Percentiles rank a stretch among this genome's conserved stretches.
phyloP scores from a whole-genome alignment of 2,329 filamentous ascomycete genomes.

The Microdochium nivale region DNA sequence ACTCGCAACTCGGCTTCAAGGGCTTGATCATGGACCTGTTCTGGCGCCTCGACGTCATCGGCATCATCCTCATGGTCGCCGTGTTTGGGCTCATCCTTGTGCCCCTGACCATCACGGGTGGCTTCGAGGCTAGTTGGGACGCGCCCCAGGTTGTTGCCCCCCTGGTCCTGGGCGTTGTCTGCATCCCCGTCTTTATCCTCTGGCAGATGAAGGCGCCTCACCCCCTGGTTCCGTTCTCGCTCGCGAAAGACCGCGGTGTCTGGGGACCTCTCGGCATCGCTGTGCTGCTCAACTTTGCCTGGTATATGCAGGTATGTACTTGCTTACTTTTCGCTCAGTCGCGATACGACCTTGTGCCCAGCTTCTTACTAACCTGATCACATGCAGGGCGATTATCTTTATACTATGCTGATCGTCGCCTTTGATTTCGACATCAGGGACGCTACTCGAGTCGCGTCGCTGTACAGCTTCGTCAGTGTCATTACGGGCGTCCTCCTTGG shows the following conservation, averaged over 20 bases:
- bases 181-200: slow-evolving; percentile 40
- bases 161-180: slow-evolving; percentile 34
- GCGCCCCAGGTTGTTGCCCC: slow-evolving; percentile 31
- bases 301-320: slow-evolving; percentile 44
- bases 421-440: slow-evolving; percentile 49
- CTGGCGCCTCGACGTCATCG: slow-evolving; percentile 36
- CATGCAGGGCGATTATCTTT: slow-evolving; percentile 46
- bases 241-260: slow-evolving; percentile 55
- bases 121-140: slow-evolving; percentile 27
- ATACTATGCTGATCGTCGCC: slow-evolving; percentile 50
- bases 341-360: too few relatives aligned
- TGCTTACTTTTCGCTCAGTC: too few relatives aligned
- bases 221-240: slow-evolving; percentile 50
- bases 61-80: slow-evolving; percentile 35
- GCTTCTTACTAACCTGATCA: too few relatives aligned
- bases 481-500: slow-evolving; percentile 48
- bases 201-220: slow-evolving; percentile 39
- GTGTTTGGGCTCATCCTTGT: slow-evolving; percentile 36
- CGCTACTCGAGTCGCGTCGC: slow-evolving; percentile 49
- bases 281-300: slow-evolving; percentile 45
- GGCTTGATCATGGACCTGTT: slow-evolving; percentile 30
- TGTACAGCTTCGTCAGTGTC: slow-evolving; percentile 51
- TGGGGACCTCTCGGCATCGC: slow-evolving; percentile 56
- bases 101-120: slow-evolving; percentile 36
- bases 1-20: slow-evolving; percentile 20